Base-by-base conservation (phyloP, 225 moss, liverwort and hornwort genomes). In the Sphagnum contortum region DNA sequence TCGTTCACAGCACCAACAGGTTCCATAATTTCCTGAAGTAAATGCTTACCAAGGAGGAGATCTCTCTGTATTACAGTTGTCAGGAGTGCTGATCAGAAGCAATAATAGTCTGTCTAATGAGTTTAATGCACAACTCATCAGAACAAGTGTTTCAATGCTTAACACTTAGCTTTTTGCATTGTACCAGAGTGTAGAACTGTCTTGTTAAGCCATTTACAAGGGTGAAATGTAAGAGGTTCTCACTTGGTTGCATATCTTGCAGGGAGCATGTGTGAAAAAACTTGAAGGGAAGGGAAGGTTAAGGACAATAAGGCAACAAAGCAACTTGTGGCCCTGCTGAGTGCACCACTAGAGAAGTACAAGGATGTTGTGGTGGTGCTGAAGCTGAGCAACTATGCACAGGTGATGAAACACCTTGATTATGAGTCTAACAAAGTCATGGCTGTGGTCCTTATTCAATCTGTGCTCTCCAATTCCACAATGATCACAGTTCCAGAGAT, bases 391-490 rank as follows among this genome's bases (percentile, higher is more conserved):
- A 96, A 92, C 75, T 96, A 96, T 70, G 81, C 88, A 60, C 86
- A 79, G 77, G 84, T 96, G 68, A 88, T 96, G 95, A 75, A 85
- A 64, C 92, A 96, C 80, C 74, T 96, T 55, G 89, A 90, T 76
- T 87, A 87, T 69, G 92, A 84, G 63, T 85, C 78, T 48, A 92
- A 90, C 66, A 92, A 87, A 80, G 84, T 81, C 54, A 90, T 92
- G 95, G 88, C 92, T 60, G 90, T 85, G 44, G 87, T 96, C 62
- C 88, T 92, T 48, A 90, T 96, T 64, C 92, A 96, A 68, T 90
- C 87, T 59, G 75, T 88, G 50, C 88, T 92, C 50, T 81, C 90
- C 64, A 88, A 92, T 66, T 76, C 75, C 9, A 83, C 83, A 44
- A 71, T 77, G n/a, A 82, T 96, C 72, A 77, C 88, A 48, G 79